phyloP scores from a whole-genome alignment of 2,329 filamentous ascomycete genomes.

The Myriosclerotinia scirpicola region DNA sequence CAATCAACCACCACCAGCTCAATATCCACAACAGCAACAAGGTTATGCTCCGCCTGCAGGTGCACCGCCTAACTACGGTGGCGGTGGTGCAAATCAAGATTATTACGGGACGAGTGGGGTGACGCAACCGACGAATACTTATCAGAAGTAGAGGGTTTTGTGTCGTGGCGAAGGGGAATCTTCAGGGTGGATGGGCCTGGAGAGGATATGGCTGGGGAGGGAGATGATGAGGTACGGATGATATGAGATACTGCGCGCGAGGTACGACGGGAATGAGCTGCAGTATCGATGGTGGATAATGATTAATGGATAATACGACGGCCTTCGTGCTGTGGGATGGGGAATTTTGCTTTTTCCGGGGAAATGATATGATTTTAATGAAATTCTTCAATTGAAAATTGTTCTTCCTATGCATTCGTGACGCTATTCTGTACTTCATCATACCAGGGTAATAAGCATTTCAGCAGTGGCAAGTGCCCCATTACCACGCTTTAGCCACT shows the following conservation, averaged over 20 bases:
- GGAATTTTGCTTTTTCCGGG: neutral
- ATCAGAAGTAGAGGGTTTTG: slow-evolving; percentile 14
- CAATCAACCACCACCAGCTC: neutral
- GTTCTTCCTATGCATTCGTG: too few relatives aligned
- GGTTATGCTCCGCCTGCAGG: slow-evolving; percentile 26
- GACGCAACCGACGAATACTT: slow-evolving; percentile 29
- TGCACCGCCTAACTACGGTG: slow-evolving; percentile 22
- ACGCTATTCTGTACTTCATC: too few relatives aligned
- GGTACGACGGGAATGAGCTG: too few relatives aligned
- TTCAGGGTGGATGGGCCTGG: neutral
- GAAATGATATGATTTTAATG: neutral
- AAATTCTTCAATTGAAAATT: neutral
- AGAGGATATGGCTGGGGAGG: too few relatives aligned
- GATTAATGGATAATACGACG: slow-evolving; percentile 10
- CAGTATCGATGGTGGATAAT: neutral
- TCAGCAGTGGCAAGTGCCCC: too few relatives aligned
- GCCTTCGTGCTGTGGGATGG: neutral
- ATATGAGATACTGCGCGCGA: too few relatives aligned
- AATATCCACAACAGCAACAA: slow-evolving; percentile 15
- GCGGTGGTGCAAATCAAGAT: slow-evolving; percentile 15
- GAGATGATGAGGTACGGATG: too few relatives aligned
- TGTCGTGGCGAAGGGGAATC: neutral
- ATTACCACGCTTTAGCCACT: too few relatives aligned
- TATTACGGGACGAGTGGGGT: slow-evolving; percentile 31
- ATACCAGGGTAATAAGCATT: too few relatives aligned